Conservation (phyloP, 177 flowering plant species). For the Telopea speciosissima region DNA sequence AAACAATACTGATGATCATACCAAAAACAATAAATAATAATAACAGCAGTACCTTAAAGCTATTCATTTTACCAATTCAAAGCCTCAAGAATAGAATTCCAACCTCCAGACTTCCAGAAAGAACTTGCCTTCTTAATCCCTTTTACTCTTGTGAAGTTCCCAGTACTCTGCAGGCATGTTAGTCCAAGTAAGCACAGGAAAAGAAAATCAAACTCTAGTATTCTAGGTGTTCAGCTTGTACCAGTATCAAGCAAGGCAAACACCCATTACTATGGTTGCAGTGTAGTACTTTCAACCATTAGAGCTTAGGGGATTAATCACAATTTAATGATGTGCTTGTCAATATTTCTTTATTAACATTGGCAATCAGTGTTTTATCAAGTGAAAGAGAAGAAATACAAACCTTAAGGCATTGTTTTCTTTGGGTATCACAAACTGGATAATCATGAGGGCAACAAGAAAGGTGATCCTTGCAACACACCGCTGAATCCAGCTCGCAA, state of each 20-base stretch:
- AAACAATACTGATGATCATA: no score
- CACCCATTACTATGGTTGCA: not conserved
- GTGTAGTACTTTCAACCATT: not conserved
- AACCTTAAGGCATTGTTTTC: constrained; percentile 67
- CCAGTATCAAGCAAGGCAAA: not conserved
- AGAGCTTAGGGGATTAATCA: not conserved
- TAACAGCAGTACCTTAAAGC: not conserved
- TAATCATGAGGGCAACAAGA: constrained; percentile 86
- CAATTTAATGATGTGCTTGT: not conserved
- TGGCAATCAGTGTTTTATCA: not conserved
- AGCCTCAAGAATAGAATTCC: constrained; percentile 29
- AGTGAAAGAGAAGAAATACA: constrained; percentile 14
- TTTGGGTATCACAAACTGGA: constrained; percentile 67
- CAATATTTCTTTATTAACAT: not conserved
- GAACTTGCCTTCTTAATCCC: constrained; percentile 26
- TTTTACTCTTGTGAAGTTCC: constrained; percentile 32
- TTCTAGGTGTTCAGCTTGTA: no score
- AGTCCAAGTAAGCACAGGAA: not conserved
- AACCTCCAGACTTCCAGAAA: constrained; percentile 22
- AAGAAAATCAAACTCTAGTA: not conserved
- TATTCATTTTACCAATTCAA: constrained; percentile 19
- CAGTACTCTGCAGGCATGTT: constrained; percentile 21
- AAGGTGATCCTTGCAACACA: constrained; percentile 65
- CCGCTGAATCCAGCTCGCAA: constrained; percentile 60
- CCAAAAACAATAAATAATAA: no score